Evolutionary conservation across 768 basidiomycete genomes (phyloP), one percentile per base, ranked within the genome.

Genomic region (Dentipellis sp.): DNA sequence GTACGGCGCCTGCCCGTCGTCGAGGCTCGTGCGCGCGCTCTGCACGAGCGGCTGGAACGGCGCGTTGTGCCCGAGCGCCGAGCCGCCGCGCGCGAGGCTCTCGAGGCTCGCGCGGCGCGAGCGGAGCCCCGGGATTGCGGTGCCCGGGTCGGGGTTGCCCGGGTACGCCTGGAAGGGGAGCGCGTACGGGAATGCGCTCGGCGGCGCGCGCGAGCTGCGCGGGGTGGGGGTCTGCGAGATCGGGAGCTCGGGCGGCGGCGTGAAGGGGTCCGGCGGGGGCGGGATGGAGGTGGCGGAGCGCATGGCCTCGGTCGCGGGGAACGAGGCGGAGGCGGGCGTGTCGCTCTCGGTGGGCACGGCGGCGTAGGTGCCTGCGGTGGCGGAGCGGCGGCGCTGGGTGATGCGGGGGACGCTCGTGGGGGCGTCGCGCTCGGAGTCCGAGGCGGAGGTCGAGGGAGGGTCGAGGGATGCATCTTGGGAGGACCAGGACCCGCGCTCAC

Each of bases 151-250:
- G 9, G 84, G 81, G 65, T 84, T 86, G 14, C 84, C 83, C 0
- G 79, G 74, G 63, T 86, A 77, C 0, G 79, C 76, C 64, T 84
- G 79, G 73, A 82, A 84, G 12, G 83, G 83, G n/a, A n/a, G n/a
- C n/a, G n/a, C n/a, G 59, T 62, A 73, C 14, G 61, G 36, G 58
- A 70, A 78, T 1, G 76, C 62, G 0, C 75, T 76, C 0, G 78
- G 78, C 0, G 76, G 77, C 3, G 71, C 64, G 19, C 64, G 60
- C 23, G 8, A 39, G 17, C 22, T 10, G 38, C 55, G 55, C 17
- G 21, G 50, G 23, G 49, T 5, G 37, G 9, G 2, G 35, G 52
- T 37, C 7, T 50, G 5, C n/a, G 23, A 19, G 9, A 17, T 55
- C 39, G 60, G 60, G 6, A 56, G 57, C 8, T 35, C 7, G 3